These are phyloP conservation scores for Umbilicaria muhlenbergii DNA, from an alignment of 495 filamentous ascomycete genomes.

Conservation along the genomic window DNA sequence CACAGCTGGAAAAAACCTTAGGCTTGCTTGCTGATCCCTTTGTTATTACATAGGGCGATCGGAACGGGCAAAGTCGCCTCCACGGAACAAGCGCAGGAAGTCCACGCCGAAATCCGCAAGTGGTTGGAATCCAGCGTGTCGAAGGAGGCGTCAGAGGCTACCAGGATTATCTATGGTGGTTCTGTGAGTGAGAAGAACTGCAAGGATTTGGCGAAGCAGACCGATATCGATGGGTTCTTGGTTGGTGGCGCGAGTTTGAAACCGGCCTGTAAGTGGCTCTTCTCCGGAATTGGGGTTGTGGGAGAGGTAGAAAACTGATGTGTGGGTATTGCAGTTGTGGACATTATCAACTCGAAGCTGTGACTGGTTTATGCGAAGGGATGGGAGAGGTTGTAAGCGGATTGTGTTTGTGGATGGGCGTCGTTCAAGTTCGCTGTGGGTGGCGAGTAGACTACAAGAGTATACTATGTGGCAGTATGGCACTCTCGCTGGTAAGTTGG, in stretches of 20 bases:
- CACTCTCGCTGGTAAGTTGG: too few relatives aligned
- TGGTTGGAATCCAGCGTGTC: slow-evolving; percentile 70
- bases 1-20: not conserved
- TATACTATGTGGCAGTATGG: too few relatives aligned
- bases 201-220: slow-evolving; percentile 75
- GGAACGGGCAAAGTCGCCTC: slow-evolving; percentile 95
- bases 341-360: slow-evolving; percentile 48
- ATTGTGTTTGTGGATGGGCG: not conserved
- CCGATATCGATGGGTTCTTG: slow-evolving; percentile 95
- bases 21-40: not conserved
- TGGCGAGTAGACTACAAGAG: too few relatives aligned
- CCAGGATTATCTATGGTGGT: slow-evolving; percentile 88
- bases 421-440: too few relatives aligned
- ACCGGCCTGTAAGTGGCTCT: slow-evolving; percentile 67
- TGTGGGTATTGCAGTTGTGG: slow-evolving; percentile 32
- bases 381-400: not conserved
- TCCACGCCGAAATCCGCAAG: slow-evolving; percentile 78
- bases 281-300: not conserved
- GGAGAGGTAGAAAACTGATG: slow-evolving; percentile 7
- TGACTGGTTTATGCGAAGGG: slow-evolving; percentile 13
- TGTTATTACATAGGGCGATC: slow-evolving; percentile 45
- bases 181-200: slow-evolving; percentile 98
- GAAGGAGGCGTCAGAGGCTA: slow-evolving; percentile 53
- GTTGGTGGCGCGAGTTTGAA: slow-evolving; percentile 97
- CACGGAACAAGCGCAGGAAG: slow-evolving; percentile 86